phyloP scores from a whole-genome alignment of 2,329 filamentous ascomycete species.

The Fusarium hainanense region DNA sequence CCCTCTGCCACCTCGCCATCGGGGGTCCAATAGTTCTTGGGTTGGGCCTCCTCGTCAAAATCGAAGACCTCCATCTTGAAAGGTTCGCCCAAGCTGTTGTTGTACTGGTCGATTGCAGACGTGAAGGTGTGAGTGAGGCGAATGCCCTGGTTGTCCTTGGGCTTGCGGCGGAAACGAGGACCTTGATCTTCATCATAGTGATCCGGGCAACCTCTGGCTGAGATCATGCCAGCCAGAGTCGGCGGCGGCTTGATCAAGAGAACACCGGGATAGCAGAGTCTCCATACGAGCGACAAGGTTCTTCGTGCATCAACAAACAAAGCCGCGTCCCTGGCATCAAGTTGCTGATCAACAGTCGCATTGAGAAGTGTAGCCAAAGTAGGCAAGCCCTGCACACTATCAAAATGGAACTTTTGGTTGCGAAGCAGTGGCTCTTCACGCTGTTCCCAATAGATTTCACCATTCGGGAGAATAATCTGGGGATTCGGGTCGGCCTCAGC shows the following conservation, averaged over 20 bases:
- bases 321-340: not conserved
- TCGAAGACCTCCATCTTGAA: not conserved
- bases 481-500: slow-evolving; percentile 15
- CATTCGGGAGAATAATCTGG: slow-evolving; percentile 12
- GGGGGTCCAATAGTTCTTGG: not conserved
- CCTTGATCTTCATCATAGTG: slow-evolving; percentile 25
- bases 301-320: slow-evolving; percentile 40
- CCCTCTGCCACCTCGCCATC: not conserved
- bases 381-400: slow-evolving; percentile 49
- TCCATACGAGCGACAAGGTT: slow-evolving; percentile 4
- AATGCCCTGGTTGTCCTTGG: not conserved
- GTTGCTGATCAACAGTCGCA: not conserved
- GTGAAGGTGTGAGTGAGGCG: not conserved
- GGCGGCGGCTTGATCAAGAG: not conserved
- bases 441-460: slow-evolving; percentile 8
- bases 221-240: not conserved
- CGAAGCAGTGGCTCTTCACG: slow-evolving; percentile 32
- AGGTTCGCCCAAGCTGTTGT: not conserved
- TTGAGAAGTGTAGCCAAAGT: slow-evolving; percentile 31
- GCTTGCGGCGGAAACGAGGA: not conserved
- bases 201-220: slow-evolving; percentile 4
- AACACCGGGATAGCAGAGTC: not conserved
- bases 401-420: slow-evolving; percentile 44
- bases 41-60: not conserved
- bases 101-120: not conserved